phyloP scores from a whole-genome alignment of 768 basidiomycete species.

The Daedaleopsis sinensis region DNA sequence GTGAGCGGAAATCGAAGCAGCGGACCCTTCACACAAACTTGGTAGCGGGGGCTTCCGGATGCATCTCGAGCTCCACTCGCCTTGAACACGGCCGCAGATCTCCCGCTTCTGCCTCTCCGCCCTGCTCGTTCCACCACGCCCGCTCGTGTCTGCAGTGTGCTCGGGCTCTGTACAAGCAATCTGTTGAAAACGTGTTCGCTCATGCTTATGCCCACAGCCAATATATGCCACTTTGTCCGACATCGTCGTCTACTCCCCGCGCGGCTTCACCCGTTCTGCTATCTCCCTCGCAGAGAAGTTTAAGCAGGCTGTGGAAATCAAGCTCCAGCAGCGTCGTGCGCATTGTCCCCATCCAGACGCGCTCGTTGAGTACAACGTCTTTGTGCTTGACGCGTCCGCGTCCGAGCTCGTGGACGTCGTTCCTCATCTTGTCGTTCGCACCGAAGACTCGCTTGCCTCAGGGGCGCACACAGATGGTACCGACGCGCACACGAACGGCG shows the following conservation, averaged over 20 bases:
- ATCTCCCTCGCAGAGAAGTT: constrained; percentile 67
- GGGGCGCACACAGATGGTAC: constrained; percentile 36
- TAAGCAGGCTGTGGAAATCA: constrained; percentile 60
- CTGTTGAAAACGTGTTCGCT: constrained; percentile 8
- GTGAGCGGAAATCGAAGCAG: neutral
- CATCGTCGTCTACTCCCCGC: constrained; percentile 84
- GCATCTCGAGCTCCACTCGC: neutral
- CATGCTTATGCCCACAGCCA: constrained; percentile 46
- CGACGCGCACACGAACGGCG: constrained; percentile 32
- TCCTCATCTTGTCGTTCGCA: constrained; percentile 56
- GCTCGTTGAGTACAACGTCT: constrained; percentile 71
- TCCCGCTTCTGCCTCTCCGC: neutral
- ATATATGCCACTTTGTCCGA: constrained; percentile 90
- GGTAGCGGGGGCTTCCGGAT: neutral
- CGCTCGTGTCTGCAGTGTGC: too few relatives aligned
- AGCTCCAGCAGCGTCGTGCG: constrained; percentile 47
- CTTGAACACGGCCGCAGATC: neutral
- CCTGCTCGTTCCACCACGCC: neutral
- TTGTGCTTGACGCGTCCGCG: constrained; percentile 64
- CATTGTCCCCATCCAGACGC: constrained; percentile 25
- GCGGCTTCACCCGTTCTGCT: constrained; percentile 56
- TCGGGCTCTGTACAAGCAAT: neutral
- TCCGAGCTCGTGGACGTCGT: constrained; percentile 47
- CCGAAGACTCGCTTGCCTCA: constrained; percentile 40
- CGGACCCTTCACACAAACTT: neutral